phyloP scores from a whole-genome alignment of 192 early-diverging fungal genomes.

The Helicostylum pulchrum region DNA sequence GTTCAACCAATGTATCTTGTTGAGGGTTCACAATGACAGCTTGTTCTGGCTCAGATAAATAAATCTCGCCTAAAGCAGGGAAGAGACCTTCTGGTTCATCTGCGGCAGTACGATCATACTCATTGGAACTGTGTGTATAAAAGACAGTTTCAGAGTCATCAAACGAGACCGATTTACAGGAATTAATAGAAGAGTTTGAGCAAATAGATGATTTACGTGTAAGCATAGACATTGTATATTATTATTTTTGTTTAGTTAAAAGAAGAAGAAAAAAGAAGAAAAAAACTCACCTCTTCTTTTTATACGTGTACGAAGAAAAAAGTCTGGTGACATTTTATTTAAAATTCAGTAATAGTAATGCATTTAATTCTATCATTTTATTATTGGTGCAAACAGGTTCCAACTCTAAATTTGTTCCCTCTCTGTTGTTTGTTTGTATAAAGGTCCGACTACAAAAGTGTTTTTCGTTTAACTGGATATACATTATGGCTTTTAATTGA shows the following conservation, averaged over 20 bases:
- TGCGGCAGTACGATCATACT: slow-evolving; percentile 18
- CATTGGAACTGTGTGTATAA: slow-evolving; percentile 22
- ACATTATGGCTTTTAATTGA: too few species aligned
- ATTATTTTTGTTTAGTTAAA: too few species aligned
- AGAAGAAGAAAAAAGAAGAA: neutral
- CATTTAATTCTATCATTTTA: too few species aligned
- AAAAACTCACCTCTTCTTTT: neutral
- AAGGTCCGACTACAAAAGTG: too few species aligned
- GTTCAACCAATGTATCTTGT: neutral
- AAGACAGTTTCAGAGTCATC: slow-evolving; percentile 4
- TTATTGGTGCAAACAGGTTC: too few species aligned
- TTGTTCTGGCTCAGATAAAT: slow-evolving; percentile 8
- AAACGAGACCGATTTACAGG: slow-evolving; percentile 13
- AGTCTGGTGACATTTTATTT: too few species aligned
- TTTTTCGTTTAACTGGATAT: too few species aligned
- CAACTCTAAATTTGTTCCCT: too few species aligned
- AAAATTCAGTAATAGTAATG: too few species aligned
- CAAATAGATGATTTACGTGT: slow-evolving; percentile 1
- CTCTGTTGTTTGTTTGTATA: too few species aligned
- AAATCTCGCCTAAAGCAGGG: slow-evolving; percentile 3
- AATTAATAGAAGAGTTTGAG: neutral
- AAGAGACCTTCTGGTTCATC: neutral
- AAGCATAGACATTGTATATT: neutral
- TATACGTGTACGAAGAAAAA: neutral
- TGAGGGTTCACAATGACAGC: neutral